A percentile compares a stretch with the other conserved stretches of the same genome.
phyloP scores from a whole-genome alignment of 169 alveolate species.

The Babesia gibsoni region DNA sequence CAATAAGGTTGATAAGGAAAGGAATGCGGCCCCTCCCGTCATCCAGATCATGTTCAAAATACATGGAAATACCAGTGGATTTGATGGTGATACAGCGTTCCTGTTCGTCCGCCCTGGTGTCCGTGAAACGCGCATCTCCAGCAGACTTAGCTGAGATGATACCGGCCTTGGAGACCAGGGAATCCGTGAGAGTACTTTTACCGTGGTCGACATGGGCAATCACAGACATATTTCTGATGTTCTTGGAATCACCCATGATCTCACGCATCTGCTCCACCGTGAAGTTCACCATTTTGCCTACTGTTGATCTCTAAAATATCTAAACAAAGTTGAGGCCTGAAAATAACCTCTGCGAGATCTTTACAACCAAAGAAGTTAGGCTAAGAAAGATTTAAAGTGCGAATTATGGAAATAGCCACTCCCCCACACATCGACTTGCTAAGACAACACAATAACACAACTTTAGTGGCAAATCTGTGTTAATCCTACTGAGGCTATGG shows the following conservation, averaged over 20 bases:
- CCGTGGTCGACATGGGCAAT: slow-evolving; percentile 99
- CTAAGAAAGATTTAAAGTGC: neutral
- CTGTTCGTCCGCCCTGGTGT: slow-evolving; percentile 98
- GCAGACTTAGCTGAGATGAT: slow-evolving; percentile 97
- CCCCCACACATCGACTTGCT: neutral
- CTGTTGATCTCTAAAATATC: slow-evolving; percentile 6
- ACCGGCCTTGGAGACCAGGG: slow-evolving; percentile 98
- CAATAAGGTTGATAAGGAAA: slow-evolving; percentile 96
- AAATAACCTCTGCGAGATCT: neutral
- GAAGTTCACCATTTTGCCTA: slow-evolving; percentile 92
- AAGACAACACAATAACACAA: neutral
- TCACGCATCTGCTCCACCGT: slow-evolving; percentile 98
- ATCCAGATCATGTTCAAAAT: slow-evolving; percentile 94
- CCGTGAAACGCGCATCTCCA: slow-evolving; percentile 99
- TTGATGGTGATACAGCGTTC: slow-evolving; percentile 99
- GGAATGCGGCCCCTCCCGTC: slow-evolving; percentile 87
- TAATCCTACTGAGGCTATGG: too few species aligned
- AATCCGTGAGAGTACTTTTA: slow-evolving; percentile 98
- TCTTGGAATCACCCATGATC: slow-evolving; percentile 97
- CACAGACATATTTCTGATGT: slow-evolving; percentile 99
- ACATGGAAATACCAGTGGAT: slow-evolving; percentile 98
- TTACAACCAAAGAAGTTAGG: slow-evolving; percentile 1
- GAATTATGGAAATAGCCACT: neutral
- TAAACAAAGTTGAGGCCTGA: slow-evolving; percentile 1
- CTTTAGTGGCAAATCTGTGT: too few species aligned